Evolutionary conservation across 2,329 filamentous ascomycete genomes (phyloP).

Genomic region (Botryotinia globosa): DNA sequence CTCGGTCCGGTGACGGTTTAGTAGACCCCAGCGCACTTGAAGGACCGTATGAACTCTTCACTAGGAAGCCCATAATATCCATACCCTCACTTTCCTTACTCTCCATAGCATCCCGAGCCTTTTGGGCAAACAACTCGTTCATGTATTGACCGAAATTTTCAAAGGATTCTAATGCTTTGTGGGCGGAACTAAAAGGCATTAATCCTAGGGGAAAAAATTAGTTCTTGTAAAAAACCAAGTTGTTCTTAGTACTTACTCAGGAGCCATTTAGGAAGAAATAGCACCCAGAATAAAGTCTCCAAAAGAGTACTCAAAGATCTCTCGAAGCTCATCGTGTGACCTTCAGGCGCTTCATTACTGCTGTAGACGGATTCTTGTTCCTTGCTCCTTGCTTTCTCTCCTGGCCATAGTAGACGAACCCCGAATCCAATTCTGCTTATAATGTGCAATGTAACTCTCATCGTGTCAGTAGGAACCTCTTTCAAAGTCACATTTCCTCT

Average conservation of each 20-base stretch:
- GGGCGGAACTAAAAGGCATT: constrained; percentile 46
- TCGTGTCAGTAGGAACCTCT: constrained; percentile 61
- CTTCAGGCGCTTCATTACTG: constrained; percentile 37
- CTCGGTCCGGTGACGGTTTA: constrained; percentile 43
- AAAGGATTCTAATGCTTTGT: constrained; percentile 46
- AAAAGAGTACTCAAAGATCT: constrained; percentile 53
- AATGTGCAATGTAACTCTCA: constrained; percentile 58
- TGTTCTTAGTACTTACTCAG: constrained; percentile 40
- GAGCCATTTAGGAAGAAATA: constrained; percentile 51
- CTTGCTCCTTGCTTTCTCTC: constrained; percentile 51
- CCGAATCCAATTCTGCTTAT: constrained; percentile 73
- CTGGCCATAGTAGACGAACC: constrained; percentile 58
- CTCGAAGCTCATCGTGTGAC: constrained; percentile 54
- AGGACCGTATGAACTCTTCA: constrained; percentile 43
- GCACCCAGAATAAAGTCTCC: constrained; percentile 51
- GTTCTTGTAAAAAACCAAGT: neutral
- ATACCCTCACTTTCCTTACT: constrained; percentile 45
- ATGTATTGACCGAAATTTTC: constrained; percentile 60
- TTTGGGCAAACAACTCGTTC: constrained; percentile 55
- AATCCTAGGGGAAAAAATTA: constrained; percentile 32
- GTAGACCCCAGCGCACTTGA: constrained; percentile 30
- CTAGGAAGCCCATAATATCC: constrained; percentile 56
- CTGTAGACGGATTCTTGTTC: constrained; percentile 45
- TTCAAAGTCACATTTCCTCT: constrained; percentile 44
- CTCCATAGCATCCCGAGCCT: constrained; percentile 45